Percentiles rank a stretch among this genome's conserved stretches.
These are phyloP conservation scores for Astraeus odoratus DNA, from an alignment of 768 basidiomycete genomes.

Conservation along the genomic window DNA sequence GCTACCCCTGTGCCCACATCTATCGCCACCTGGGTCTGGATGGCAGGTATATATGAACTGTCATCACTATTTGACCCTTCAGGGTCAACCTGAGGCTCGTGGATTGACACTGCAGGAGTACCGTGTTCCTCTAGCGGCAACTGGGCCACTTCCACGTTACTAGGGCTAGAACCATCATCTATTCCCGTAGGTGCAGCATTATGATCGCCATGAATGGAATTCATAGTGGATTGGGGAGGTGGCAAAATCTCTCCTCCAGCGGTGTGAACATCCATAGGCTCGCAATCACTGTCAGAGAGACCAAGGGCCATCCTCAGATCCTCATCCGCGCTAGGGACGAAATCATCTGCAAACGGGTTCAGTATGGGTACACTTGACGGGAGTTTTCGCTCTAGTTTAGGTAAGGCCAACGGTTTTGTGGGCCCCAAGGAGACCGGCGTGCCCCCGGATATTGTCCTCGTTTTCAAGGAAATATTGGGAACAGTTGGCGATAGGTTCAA, in stretches of 20 bases:
- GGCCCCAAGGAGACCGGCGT: background rate
- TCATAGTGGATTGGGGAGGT: background rate
- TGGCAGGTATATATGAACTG: too few species aligned
- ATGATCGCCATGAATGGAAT: background rate
- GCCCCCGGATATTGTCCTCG: constrained; percentile 1
- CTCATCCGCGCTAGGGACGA: background rate
- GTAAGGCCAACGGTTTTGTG: background rate
- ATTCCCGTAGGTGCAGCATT: too few species aligned
- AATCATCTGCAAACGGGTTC: background rate
- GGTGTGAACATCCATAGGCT: background rate
- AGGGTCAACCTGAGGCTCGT: background rate
- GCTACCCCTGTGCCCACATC: too few species aligned
- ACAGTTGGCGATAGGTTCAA: constrained; percentile 3
- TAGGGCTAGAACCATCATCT: too few species aligned
- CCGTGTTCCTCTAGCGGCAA: background rate
- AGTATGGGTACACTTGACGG: background rate
- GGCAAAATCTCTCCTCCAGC: background rate
- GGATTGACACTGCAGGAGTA: background rate
- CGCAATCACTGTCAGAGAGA: constrained; percentile 2
- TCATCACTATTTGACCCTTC: background rate
- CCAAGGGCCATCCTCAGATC: constrained; percentile 4
- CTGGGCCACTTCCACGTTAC: too few species aligned
- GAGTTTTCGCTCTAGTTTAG: background rate
- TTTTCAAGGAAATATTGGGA: constrained; percentile 12
- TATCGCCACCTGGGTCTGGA: too few species aligned